Base-by-base conservation (phyloP, 768 basidiomycete genomes). In the Phlegmacium glaucopus region DNA sequence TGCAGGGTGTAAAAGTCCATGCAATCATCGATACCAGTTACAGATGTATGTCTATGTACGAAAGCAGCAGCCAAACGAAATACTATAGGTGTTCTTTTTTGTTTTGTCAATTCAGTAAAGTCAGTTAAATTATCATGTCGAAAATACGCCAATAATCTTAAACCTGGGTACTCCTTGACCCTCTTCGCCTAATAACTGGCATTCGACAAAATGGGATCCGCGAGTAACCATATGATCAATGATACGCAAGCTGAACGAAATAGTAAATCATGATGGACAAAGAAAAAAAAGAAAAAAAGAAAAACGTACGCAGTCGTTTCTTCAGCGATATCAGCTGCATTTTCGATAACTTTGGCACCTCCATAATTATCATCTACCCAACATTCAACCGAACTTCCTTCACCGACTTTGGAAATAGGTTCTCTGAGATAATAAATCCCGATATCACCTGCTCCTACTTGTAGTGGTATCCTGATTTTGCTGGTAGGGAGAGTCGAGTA, bases 281-380 rank as follows among this genome's bases (percentile, higher is more conserved):
- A 44, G 36, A 27, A 11, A n/a, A 26, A 35, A 36, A 27, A n/a
- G 44, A 36, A 48, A 42, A 43, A 42, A 41, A 47, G 36, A 39
- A 47, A 25, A 60, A 78, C 88, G 56, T 63, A 92, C 91, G 78
- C 75, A 26, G 91, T 78, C 44, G 74, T 78, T 1, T 80, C 66
- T 46, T 82, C 80, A 4, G 67, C 71, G 6, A 84, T 70, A 47
- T 87, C 80, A 4, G 75, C 90, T 1, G 80, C 81, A 60, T 97
- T 94, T 64, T 83, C 80, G 48, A 97, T 74, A 35, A 83, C 75
- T 50, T 80, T 80, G 25, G 82, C 85, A 4, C 96, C 95, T 0
- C 58, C 67, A 53, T 83, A 80, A 62, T 99, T 99, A 64, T 99
- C 94, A 64, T 99, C 96, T 27, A 99, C 96, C 95, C 95, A 98